Conservation (phyloP, 257 asterid genomes). For the Salvia splendens region DNA sequence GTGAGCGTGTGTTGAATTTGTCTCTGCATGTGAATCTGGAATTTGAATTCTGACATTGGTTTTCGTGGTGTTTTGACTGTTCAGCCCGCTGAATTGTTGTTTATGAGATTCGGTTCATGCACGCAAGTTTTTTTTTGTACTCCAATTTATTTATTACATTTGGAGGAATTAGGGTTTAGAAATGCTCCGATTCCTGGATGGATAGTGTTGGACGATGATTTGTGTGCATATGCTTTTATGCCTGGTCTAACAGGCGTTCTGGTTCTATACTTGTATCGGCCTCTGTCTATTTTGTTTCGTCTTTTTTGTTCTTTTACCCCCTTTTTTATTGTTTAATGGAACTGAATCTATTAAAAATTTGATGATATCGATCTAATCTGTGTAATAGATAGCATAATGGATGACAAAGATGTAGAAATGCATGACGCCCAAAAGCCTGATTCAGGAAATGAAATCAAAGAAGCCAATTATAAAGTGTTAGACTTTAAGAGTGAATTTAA, state of each 20-base stretch:
- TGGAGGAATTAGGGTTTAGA: slow-evolving; percentile 33
- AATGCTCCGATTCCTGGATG: slow-evolving; percentile 13
- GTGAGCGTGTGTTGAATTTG: slow-evolving; percentile 11
- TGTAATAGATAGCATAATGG: slow-evolving; percentile 52
- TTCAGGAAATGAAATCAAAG: slow-evolving; percentile 31
- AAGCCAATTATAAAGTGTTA: slow-evolving; percentile 25
- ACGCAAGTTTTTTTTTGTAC: neutral
- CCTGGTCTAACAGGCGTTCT: too few species aligned
- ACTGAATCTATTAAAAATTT: neutral
- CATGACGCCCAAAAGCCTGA: slow-evolving; percentile 43
- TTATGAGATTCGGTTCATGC: slow-evolving; percentile 30
- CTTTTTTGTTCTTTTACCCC: too few species aligned
- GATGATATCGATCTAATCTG: slow-evolving; percentile 23
- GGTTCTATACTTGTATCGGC: too few species aligned
- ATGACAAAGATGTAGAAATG: slow-evolving; percentile 53
- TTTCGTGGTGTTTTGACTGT: slow-evolving; percentile 1
- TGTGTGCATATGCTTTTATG: slow-evolving; percentile 7
- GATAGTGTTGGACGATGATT: slow-evolving; percentile 19
- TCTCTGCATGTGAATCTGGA: slow-evolving; percentile 27
- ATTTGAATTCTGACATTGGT: neutral
- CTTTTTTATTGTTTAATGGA: neutral
- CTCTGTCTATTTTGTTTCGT: too few species aligned
- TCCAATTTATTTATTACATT: neutral
- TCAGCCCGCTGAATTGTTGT: slow-evolving; percentile 11
- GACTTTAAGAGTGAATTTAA: slow-evolving; percentile 39